These are phyloP conservation scores for Rhodotorula taiwanensis DNA, from an alignment of 768 basidiomycete genomes.

Conservation along the genomic window DNA sequence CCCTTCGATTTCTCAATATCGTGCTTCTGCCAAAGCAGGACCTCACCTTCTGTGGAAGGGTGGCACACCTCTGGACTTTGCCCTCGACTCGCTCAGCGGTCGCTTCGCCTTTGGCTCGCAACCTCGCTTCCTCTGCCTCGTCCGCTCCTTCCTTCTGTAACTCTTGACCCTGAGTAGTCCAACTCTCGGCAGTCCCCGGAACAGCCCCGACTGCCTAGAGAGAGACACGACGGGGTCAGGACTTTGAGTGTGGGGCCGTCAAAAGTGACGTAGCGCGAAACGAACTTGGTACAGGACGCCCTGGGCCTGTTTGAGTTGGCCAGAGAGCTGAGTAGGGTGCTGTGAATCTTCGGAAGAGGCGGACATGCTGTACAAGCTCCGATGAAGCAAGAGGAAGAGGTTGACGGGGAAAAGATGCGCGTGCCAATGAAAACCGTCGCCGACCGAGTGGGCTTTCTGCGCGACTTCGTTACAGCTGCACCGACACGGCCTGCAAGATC, in stretches of 20 bases:
- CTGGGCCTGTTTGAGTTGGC: slow-evolving; percentile 7
- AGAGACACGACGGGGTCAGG: background rate
- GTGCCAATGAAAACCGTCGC: no score
- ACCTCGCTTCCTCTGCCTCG: slow-evolving; percentile 7
- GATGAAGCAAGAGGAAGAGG: background rate
- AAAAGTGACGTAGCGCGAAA: background rate
- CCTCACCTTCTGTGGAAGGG: no score
- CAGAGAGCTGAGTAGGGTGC: slow-evolving; percentile 12
- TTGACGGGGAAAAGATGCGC: background rate
- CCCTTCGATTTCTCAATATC: background rate
- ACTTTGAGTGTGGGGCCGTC: background rate
- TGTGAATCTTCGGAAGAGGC: background rate
- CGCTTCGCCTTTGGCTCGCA: background rate
- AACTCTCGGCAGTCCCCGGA: background rate
- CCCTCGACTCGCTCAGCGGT: background rate
- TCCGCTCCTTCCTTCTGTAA: background rate
- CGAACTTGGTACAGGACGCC: slow-evolving; percentile 19
- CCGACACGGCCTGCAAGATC: slow-evolving; percentile 47
- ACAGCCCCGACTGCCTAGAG: background rate
- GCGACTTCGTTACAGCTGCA: slow-evolving; percentile 16
- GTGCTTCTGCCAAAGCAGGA: background rate
- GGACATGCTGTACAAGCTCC: background rate
- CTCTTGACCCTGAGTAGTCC: slow-evolving; percentile 9
- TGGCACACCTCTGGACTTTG: slow-evolving; percentile 18
- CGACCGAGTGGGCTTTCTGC: no score